These are phyloP conservation scores for Sideroxylon spinosum DNA, from an alignment of 179 eudicot species.

Conservation along the genomic window DNA sequence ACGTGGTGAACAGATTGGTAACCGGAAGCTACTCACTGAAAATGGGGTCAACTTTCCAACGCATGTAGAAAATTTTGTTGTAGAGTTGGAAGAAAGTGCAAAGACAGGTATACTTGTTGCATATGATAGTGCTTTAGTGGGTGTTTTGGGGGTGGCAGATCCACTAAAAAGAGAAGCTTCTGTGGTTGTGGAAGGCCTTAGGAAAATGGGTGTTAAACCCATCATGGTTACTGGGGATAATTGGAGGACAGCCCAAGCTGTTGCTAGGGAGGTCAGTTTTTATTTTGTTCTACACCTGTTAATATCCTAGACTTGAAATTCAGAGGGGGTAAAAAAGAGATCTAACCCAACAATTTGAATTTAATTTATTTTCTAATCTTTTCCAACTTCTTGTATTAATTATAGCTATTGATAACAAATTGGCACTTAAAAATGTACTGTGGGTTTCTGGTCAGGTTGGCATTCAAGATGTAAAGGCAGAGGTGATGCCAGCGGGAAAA, in stretches of 20 bases:
- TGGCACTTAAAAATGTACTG: too few relatives aligned
- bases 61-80: slow-evolving; percentile 51
- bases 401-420: too few relatives aligned
- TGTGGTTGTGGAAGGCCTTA: slow-evolving; percentile 80
- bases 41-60: slow-evolving; percentile 50
- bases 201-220: slow-evolving; percentile 78
- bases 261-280: slow-evolving; percentile 73
- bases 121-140: slow-evolving; percentile 49
- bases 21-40: slow-evolving; percentile 69
- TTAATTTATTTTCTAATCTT: too few relatives aligned
- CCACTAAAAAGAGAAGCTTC: slow-evolving; percentile 93
- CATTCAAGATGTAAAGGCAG: slow-evolving; percentile 75
- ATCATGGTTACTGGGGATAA: slow-evolving; percentile 98
- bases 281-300: too few relatives aligned
- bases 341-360: too few relatives aligned
- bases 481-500: slow-evolving; percentile 88
- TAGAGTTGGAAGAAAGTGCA: slow-evolving; percentile 84
- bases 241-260: slow-evolving; percentile 87
- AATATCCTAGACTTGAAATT: too few relatives aligned
- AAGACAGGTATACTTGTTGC: slow-evolving; percentile 82
- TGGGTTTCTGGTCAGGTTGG: slow-evolving; percentile 57
- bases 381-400: too few relatives aligned
- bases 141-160: slow-evolving; percentile 84
- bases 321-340: too few relatives aligned
- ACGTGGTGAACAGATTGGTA: slow-evolving; percentile 61